A percentile compares a stretch with the other conserved stretches of the same genome.
These are phyloP conservation scores for Calonectria pteridis DNA, from an alignment of 2,329 filamentous ascomycete genomes.

Conservation along the genomic window DNA sequence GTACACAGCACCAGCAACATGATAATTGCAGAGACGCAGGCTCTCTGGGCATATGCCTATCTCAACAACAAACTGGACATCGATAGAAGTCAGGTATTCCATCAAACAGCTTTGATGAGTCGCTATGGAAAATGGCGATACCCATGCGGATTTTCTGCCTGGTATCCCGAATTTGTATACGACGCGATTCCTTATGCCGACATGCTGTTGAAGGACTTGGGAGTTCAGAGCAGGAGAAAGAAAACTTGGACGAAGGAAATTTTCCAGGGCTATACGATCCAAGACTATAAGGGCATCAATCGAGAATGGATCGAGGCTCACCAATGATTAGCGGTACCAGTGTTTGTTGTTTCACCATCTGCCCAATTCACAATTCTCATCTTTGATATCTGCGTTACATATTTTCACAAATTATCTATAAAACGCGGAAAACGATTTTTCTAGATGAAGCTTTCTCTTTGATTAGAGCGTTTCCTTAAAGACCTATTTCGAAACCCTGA, in stretches of 20 bases:
- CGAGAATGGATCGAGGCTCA: not conserved
- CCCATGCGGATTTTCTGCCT: not conserved
- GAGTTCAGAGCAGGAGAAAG: not conserved
- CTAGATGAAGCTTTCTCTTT: no score
- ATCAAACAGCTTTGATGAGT: not conserved
- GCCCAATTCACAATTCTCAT: not conserved
- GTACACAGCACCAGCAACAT: slow-evolving; percentile 13
- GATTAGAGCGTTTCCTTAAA: no score
- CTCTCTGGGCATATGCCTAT: not conserved
- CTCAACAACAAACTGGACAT: not conserved
- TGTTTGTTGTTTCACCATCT: not conserved
- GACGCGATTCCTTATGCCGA: not conserved
- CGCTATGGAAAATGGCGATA: not conserved
- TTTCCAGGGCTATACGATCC: not conserved
- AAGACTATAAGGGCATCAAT: not conserved
- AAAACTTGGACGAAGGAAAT: not conserved
- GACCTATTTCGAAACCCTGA: no score
- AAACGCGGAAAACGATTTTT: no score
- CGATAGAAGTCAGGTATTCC: not conserved
- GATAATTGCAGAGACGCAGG: slow-evolving; percentile 14
- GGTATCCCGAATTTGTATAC: not conserved
- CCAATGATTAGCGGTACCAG: not conserved
- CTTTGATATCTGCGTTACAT: not conserved
- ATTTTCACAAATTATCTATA: no score
- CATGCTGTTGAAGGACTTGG: not conserved